These are phyloP conservation scores for Xylariaceae sp. DNA, from an alignment of 2,329 filamentous ascomycete species.

Conservation along the genomic window DNA sequence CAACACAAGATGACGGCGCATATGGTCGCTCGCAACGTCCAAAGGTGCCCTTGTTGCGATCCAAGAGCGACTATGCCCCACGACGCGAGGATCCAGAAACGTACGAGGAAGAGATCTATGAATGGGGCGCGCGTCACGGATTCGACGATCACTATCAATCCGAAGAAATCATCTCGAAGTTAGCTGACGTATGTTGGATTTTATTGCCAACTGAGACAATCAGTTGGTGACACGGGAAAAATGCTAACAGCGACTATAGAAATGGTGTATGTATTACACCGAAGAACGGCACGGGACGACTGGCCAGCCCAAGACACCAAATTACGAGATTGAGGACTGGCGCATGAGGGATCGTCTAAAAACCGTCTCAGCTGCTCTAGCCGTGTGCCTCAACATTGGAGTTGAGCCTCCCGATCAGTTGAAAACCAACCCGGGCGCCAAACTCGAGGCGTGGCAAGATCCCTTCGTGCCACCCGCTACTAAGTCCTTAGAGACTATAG, in stretches of 20 bases:
- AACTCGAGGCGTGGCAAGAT: constrained; percentile 95
- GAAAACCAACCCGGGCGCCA: constrained; percentile 88
- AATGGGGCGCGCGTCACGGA: constrained; percentile 68
- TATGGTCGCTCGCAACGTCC: constrained; percentile 37
- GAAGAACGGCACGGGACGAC: constrained; percentile 96
- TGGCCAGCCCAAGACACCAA: constrained; percentile 70
- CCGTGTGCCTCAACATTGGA: constrained; percentile 93
- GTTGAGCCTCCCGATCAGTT: constrained; percentile 96
- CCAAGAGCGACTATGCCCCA: constrained; percentile 51
- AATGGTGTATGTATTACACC: constrained; percentile 99
- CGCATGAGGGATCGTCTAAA: constrained; percentile 94
- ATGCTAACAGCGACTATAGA: constrained; percentile 47
- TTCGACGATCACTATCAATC: constrained; percentile 92
- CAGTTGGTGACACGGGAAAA: not conserved
- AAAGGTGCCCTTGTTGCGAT: constrained; percentile 50
- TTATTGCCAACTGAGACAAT: not conserved
- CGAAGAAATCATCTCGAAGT: constrained; percentile 77
- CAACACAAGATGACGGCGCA: constrained; percentile 31
- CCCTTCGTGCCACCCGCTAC: constrained; percentile 73
- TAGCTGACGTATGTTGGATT: constrained; percentile 65
- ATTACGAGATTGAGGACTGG: constrained; percentile 78
- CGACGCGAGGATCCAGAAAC: constrained; percentile 39
- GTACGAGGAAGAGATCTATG: constrained; percentile 43
- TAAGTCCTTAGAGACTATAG: constrained; percentile 89
- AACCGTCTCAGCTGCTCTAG: constrained; percentile 90